These are phyloP conservation scores for Gossypium sturtianum DNA, from an alignment of 345 rosid genomes.

Conservation along the genomic window DNA sequence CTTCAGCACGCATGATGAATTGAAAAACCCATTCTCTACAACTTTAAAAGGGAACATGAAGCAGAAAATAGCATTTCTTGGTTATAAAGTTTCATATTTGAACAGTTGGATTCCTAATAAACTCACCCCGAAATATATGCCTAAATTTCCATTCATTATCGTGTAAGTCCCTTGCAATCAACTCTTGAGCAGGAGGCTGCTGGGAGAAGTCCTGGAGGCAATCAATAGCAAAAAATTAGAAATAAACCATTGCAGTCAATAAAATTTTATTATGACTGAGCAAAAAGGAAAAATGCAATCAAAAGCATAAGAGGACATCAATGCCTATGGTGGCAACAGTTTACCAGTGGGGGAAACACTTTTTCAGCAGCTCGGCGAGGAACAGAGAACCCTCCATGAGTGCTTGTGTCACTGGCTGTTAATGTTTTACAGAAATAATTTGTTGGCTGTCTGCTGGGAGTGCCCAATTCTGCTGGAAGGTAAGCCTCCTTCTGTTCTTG, in stretches of 20 bases:
- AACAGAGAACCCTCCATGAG: constrained; percentile 99
- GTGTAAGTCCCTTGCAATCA: constrained; percentile 94
- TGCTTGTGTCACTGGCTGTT: constrained; percentile 98
- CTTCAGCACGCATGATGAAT: neutral
- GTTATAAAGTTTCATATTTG: neutral
- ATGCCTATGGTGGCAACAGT: neutral
- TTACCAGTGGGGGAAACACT: constrained; percentile 97
- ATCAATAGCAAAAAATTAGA: constrained; percentile 12
- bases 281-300: neutral
- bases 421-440: constrained; percentile 95
- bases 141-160: constrained; percentile 99
- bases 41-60: neutral
- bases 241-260: neutral
- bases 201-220: constrained; percentile 73
- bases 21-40: neutral
- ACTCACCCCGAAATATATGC: constrained; percentile 93
- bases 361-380: constrained; percentile 99
- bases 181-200: constrained; percentile 97
- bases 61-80: neutral
- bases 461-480: constrained; percentile 87
- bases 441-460: constrained; percentile 93
- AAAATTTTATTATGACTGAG: too few species aligned
- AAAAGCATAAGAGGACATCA: neutral
- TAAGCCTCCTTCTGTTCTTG: constrained; percentile 93
- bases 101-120: neutral